Base-by-base conservation (phyloP, 140 eudicot genomes). In the Senecio squalidus region DNA sequence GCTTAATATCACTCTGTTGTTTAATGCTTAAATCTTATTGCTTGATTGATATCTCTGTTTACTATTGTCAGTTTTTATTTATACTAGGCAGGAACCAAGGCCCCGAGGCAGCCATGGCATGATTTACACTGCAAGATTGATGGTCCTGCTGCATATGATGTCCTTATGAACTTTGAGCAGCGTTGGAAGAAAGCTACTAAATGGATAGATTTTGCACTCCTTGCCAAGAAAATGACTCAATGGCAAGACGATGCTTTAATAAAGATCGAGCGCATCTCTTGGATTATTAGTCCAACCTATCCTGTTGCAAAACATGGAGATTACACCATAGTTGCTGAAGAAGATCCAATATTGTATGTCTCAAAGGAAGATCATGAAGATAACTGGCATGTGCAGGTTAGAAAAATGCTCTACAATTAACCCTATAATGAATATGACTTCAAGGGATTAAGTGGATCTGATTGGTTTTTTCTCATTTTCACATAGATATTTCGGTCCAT, bases 31-130 rank as follows among this genome's bases (percentile, higher is more conserved):
- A 50, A 65, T 52, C 41, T 6, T 65, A 4, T 33, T 6, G 33
- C 36, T 60, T 25, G 38, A 9, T 30, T 45, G 44, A 28, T 52
- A 26, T 23, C 7, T 10, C 36, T 30, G 15, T 29, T 53, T 9
- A 27, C 65, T 27, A 33, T 44, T 51, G 8, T 54, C n/a, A n/a
- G 43, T 60, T 33, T 9, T 54, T 67, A 29, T 25, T 39, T 38
- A 29, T 74, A 49, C 45, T 41, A 92, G 98, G 78, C 76, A 43
- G 98, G 96, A 64, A 92, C 80, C 26, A 84, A 79, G 78, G 96
- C 96, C 64, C 98, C 98, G n/a, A 87, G 98, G 67, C 83, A 92
- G 78, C 98, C 98, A 65, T 92, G 98, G 98, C 98, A 91, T 77
- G 98, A 91, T 62, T 74, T 86, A 58, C 98, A 91, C 78, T 76